Percentiles rank a stretch among this genome's conserved stretches.
Conservation (phyloP, 768 basidiomycete species). For the Hypholoma sublateritium region DNA sequence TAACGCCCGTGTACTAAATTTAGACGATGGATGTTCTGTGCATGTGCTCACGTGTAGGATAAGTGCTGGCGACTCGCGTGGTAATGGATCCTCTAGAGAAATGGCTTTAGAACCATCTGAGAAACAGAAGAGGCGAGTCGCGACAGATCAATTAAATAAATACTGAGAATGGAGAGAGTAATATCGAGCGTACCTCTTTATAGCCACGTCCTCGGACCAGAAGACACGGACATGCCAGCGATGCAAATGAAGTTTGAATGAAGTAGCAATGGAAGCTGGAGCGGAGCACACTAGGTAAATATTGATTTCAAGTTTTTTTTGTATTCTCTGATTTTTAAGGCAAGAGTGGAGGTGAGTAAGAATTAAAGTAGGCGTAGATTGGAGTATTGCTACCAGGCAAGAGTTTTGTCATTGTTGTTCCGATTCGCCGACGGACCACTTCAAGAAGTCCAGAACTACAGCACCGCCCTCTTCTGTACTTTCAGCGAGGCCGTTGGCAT, state of each 20-base stretch:
- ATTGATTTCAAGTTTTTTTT: too few species aligned
- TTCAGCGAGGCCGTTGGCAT: conserved; percentile 41
- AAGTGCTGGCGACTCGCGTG: neutral
- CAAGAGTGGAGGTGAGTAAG: too few species aligned
- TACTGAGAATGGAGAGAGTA: neutral
- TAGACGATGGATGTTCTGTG: neutral
- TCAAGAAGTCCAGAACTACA: conserved; percentile 54
- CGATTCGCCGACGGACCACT: conserved; percentile 63
- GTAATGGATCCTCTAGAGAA: neutral
- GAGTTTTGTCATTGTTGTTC: neutral
- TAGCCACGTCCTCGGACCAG: too few species aligned
- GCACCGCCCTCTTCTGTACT: conserved; percentile 36
- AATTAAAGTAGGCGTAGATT: too few species aligned
- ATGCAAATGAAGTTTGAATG: neutral
- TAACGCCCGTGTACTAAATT: neutral
- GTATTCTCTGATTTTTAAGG: too few species aligned
- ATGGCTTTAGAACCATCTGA: neutral
- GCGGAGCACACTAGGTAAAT: neutral
- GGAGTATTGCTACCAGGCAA: too few species aligned
- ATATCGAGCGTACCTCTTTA: neutral
- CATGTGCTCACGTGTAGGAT: neutral
- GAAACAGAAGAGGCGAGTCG: too few species aligned
- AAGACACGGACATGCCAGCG: neutral
- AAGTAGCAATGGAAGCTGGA: neutral
- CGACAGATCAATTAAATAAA: neutral